Evolutionary conservation across 225 moss, liverwort and hornwort species (phyloP).

Genomic region (Physcomitrellopsis africana): DNA sequence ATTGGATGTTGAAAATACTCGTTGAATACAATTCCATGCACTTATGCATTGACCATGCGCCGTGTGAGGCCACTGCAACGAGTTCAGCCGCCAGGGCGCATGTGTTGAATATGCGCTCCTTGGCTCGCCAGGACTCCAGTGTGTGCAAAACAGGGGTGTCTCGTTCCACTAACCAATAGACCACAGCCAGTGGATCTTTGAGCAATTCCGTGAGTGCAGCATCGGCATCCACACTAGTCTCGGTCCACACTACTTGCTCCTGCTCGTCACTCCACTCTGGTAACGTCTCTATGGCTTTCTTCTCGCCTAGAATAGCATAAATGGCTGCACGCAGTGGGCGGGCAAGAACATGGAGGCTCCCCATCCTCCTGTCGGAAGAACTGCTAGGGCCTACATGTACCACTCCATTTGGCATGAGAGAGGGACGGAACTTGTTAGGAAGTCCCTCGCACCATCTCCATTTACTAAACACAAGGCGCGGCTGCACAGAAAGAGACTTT

Average conservation of each 20-base stretch:
- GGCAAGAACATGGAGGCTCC: neutral
- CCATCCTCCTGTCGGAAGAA: too few relatives aligned
- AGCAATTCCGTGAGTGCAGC: conserved; percentile 19
- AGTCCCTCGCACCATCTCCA: too few relatives aligned
- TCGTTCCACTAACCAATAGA: conserved; percentile 25
- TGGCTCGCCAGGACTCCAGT: conserved; percentile 38
- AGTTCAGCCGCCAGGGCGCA: conserved; percentile 35
- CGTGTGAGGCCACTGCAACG: conserved; percentile 21
- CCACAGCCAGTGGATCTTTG: conserved; percentile 16
- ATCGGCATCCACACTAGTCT: conserved; percentile 28
- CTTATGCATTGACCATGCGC: conserved; percentile 29
- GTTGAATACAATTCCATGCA: conserved; percentile 31
- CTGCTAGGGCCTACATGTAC: too few relatives aligned
- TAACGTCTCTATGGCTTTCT: conserved; percentile 17
- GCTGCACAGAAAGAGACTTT: too few relatives aligned
- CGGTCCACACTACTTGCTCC: conserved; percentile 24
- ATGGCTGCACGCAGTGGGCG: conserved; percentile 42
- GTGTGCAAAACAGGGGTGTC: neutral
- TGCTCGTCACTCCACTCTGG: conserved; percentile 29
- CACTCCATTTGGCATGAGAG: too few relatives aligned
- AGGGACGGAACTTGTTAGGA: too few relatives aligned
- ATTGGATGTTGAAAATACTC: too few relatives aligned
- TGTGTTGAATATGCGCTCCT: conserved; percentile 35
- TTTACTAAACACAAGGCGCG: too few relatives aligned
- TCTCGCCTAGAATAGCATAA: conserved; percentile 32